A percentile compares a stretch with the other conserved stretches of the same genome.
Conservation (phyloP, 805 yeast genomes). For the Citeromyces nyonsensis region DNA sequence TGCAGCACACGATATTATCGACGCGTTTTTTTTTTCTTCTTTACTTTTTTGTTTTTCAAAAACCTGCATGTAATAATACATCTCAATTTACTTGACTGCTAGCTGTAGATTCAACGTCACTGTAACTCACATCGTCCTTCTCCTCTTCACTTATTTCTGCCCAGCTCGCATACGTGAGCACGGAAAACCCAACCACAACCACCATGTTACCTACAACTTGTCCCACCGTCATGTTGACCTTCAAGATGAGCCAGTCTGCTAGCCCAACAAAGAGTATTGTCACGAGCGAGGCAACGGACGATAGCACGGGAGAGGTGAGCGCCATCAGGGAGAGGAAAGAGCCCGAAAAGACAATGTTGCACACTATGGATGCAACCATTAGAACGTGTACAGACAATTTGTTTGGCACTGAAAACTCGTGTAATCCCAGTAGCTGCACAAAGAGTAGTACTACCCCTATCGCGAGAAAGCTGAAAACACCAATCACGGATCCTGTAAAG, state of each 20-base stretch:
- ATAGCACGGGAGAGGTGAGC: slow-evolving; percentile 71
- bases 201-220: slow-evolving; percentile 59
- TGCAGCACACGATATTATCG: no score
- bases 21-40: no score
- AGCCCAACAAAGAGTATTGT: slow-evolving; percentile 72
- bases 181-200: slow-evolving; percentile 52
- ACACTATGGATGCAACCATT: slow-evolving; percentile 34
- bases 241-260: slow-evolving; percentile 58
- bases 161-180: slow-evolving; percentile 56
- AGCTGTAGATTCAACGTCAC: slow-evolving; percentile 15
- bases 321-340: slow-evolving; percentile 68
- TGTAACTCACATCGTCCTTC: slow-evolving; percentile 15
- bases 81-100: background rate
- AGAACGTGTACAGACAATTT: slow-evolving; percentile 22
- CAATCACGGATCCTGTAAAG: slow-evolving; percentile 55
- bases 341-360: slow-evolving; percentile 57
- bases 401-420: slow-evolving; percentile 38
- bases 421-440: slow-evolving; percentile 37
- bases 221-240: slow-evolving; percentile 30
- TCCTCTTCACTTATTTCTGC: slow-evolving; percentile 32
- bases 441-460: slow-evolving; percentile 31
- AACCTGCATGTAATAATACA: no score
- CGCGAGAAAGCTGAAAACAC: slow-evolving; percentile 33
- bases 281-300: slow-evolving; percentile 43
- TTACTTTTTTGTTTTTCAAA: no score